Evolutionary conservation across 2,329 filamentous ascomycete species (phyloP).

Genomic region (Clathrospora elynae): DNA sequence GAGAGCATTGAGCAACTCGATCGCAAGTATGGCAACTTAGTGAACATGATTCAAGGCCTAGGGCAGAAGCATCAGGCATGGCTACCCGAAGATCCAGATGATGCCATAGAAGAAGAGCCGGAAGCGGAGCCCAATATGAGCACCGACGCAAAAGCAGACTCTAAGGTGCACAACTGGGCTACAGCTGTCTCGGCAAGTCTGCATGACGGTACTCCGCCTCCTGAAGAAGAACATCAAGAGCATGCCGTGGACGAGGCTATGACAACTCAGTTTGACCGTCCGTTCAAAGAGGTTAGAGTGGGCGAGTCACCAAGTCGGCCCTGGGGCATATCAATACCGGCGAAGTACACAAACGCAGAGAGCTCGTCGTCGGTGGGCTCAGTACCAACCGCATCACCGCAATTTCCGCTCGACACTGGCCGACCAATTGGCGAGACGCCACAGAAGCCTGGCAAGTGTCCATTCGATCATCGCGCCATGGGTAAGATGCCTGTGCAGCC

Average conservation of each 20-base stretch:
- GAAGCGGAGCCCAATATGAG: constrained; percentile 53
- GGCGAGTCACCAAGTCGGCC: constrained; percentile 92
- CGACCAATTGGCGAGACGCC: constrained; percentile 32
- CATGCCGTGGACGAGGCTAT: constrained; percentile 62
- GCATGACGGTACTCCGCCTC: constrained; percentile 48
- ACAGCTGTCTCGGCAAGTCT: constrained; percentile 69
- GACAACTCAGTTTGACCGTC: constrained; percentile 78
- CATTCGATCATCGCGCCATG: constrained; percentile 42
- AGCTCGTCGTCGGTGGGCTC: constrained; percentile 48
- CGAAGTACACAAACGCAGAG: constrained; percentile 51
- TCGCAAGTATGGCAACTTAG: constrained; percentile 89
- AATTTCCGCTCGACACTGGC: constrained; percentile 58
- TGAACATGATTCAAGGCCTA: constrained; percentile 91
- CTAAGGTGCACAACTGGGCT: constrained; percentile 85
- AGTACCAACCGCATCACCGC: constrained; percentile 51
- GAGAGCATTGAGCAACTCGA: constrained; percentile 85
- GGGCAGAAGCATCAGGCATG: constrained; percentile 87
- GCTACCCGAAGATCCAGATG: constrained; percentile 65
- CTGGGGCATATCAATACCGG: constrained; percentile 86
- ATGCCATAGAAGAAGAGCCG: constrained; percentile 54
- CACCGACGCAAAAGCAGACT: constrained; percentile 58
- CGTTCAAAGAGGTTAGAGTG: constrained; percentile 85
- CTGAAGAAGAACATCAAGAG: constrained; percentile 46
- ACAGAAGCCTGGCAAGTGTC: constrained; percentile 42
- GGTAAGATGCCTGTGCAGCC: constrained; percentile 19